Evolutionary conservation across 1,284 basidiomycete genomes (phyloP).

Genomic region (Boletus smithii): DNA sequence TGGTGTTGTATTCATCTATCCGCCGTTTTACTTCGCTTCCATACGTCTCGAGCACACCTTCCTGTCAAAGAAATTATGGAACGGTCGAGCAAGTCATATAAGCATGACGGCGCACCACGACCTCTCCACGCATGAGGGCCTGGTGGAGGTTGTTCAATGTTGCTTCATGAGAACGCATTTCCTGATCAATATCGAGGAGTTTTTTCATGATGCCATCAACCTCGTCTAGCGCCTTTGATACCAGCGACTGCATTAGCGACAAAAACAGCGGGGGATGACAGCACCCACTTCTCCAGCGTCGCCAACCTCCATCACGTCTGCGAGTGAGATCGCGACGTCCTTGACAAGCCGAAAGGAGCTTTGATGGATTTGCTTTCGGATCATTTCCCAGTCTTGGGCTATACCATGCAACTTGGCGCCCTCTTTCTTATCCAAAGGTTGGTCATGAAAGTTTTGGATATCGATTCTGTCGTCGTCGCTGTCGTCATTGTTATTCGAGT

Average conservation of each 20-base stretch:
- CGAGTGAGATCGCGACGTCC: slow-evolving; percentile 57
- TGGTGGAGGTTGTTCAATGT: slow-evolving; percentile 57
- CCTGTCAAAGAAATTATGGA: slow-evolving; percentile 35
- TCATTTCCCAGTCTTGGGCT: slow-evolving; percentile 55
- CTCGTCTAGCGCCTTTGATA: slow-evolving; percentile 48
- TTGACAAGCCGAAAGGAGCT: slow-evolving; percentile 45
- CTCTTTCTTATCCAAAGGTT: slow-evolving; percentile 54
- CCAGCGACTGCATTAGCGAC: slow-evolving; percentile 1
- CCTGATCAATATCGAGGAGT: slow-evolving; percentile 60
- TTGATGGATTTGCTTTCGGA: slow-evolving; percentile 46
- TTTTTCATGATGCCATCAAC: slow-evolving; percentile 64
- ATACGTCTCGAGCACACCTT: slow-evolving; percentile 47
- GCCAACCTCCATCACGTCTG: slow-evolving; percentile 58
- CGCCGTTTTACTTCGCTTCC: slow-evolving; percentile 40
- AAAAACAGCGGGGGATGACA: neutral
- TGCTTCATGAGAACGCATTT: slow-evolving; percentile 54
- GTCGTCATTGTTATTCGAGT: slow-evolving; percentile 26
- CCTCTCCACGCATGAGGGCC: slow-evolving; percentile 48
- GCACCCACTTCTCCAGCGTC: slow-evolving; percentile 48
- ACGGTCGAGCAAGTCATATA: neutral
- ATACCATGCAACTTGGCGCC: slow-evolving; percentile 52
- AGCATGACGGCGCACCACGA: slow-evolving; percentile 47
- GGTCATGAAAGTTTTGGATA: slow-evolving; percentile 54
- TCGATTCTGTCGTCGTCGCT: slow-evolving; percentile 52
- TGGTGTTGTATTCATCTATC: slow-evolving; percentile 48